Conservation (phyloP, 2,329 filamentous ascomycete species). For the Cylindrodendrum hubeiense region DNA sequence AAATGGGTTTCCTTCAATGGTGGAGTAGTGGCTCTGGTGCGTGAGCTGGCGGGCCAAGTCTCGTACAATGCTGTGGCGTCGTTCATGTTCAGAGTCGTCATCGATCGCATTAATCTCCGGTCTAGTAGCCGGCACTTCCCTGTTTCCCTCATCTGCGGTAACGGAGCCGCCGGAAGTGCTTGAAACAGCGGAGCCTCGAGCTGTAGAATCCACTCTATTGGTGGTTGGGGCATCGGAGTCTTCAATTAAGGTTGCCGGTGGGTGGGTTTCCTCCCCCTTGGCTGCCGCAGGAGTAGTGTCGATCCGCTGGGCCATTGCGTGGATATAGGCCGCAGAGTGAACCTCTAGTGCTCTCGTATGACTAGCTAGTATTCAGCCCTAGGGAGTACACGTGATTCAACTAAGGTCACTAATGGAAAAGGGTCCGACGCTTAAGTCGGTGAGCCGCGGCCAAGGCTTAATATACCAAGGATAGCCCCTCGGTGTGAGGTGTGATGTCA, state of each 20-base stretch:
- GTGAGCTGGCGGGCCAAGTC: constrained; percentile 65
- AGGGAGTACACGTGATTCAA: neutral
- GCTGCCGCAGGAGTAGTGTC: constrained; percentile 2
- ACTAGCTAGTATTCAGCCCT: neutral
- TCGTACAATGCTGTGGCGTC: constrained; percentile 55
- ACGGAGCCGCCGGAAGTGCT: constrained; percentile 2
- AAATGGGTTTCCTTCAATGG: constrained; percentile 42
- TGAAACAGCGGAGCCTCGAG: neutral
- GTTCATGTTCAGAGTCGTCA: constrained; percentile 53
- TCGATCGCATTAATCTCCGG: constrained; percentile 47
- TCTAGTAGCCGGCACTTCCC: constrained; percentile 11
- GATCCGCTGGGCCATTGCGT: constrained; percentile 6
- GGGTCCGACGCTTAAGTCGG: neutral
- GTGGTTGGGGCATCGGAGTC: constrained; percentile 13
- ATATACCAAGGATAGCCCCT: neutral
- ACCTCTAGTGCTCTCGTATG: neutral
- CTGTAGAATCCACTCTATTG: constrained; percentile 11
- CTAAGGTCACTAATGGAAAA: neutral
- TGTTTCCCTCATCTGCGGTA: neutral
- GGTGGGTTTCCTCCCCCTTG: constrained; percentile 2
- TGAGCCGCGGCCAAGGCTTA: neutral
- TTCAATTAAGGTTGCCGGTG: neutral
- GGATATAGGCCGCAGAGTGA: neutral
- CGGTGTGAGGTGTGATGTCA: neutral
- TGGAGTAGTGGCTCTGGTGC: constrained; percentile 63